Evolutionary conservation across 768 basidiomycete genomes (phyloP), one percentile per base, ranked within the genome.

Genomic region (Coprinopsis strossmayeri): DNA sequence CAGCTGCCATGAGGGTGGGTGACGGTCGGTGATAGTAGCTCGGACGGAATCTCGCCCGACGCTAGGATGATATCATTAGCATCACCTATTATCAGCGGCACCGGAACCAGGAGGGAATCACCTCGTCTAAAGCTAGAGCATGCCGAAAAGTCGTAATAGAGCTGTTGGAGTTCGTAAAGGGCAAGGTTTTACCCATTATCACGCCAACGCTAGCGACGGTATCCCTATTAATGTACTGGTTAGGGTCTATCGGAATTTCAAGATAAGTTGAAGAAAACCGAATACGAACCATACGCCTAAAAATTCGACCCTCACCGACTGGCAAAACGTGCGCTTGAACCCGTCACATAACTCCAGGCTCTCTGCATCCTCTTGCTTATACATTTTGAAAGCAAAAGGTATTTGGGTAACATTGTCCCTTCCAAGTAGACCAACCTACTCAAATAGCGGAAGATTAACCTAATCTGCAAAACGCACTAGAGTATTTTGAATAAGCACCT

Each of bases 151-250:
- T 76, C 66, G 72, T 80, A 59, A 91, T 82, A 10, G 73, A 71
- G 18, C 64, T 69, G 57, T 88, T 85, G 15, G 74, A 70, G 38
- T 70, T 69, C 0, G 82, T 80, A 54, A 88, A 91, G 0, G 89
- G 89, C 23, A 91, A 66, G 1, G 69, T 73, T 7, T 75, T 70
- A 2, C 73, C 67, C 65, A 71, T 65, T n/a, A 91, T 49, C 1
- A 84, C 55, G 0, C 89, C 89, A 18, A 87, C 87, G 46, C 84
- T 84, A 5, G 82, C 70, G 2, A 91, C 87, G 0, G 88, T 91
- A 50, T 91, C 88, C 88, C 87, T 79, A 23, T n/a, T n/a, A n/a
- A n/a, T n/a, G n/a, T n/a, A n/a, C n/a, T n/a, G n/a, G n/a, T n/a
- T n/a, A n/a, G n/a, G n/a, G n/a, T n/a, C n/a, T n/a, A n/a, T n/a